phyloP scores from a whole-genome alignment of 768 basidiomycete genomes.

The Zangia roseola region DNA sequence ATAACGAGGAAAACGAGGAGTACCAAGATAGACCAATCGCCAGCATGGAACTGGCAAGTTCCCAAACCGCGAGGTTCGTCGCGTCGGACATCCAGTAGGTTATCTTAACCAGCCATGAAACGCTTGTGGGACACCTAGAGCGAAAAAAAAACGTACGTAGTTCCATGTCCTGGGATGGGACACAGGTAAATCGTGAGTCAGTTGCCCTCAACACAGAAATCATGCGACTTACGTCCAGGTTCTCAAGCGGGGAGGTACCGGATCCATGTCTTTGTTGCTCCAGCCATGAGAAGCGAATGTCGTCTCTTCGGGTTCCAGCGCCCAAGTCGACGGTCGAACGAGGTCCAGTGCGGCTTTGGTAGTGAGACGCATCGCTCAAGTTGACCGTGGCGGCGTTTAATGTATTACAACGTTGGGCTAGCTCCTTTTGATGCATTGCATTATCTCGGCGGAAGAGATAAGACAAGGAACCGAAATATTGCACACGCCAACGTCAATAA shows the following conservation, averaged over 20 bases:
- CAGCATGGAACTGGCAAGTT: conserved; percentile 69
- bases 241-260: conserved; percentile 51
- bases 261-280: conserved; percentile 78
- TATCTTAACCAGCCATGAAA: conserved; percentile 10
- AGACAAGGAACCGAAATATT: not conserved
- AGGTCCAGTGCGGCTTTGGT: conserved; percentile 1
- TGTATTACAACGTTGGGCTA: not conserved
- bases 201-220: too few species aligned
- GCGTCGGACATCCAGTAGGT: conserved; percentile 30
- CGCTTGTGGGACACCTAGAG: conserved; percentile 10
- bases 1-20: not conserved
- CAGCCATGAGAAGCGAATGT: conserved; percentile 55
- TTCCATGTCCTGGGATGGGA: too few species aligned
- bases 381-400: not conserved
- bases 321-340: conserved; percentile 22
- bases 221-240: too few species aligned
- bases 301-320: conserved; percentile 39
- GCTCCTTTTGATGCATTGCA: conserved; percentile 6
- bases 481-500: not conserved
- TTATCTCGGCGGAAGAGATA: conserved; percentile 14
- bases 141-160: conserved; percentile 31
- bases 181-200: too few species aligned
- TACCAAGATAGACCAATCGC: conserved; percentile 74
- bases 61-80: conserved; percentile 23
- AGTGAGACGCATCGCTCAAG: conserved; percentile 8